Conservation (phyloP, 805 yeast species). For the Brettanomyces anomalus region DNA sequence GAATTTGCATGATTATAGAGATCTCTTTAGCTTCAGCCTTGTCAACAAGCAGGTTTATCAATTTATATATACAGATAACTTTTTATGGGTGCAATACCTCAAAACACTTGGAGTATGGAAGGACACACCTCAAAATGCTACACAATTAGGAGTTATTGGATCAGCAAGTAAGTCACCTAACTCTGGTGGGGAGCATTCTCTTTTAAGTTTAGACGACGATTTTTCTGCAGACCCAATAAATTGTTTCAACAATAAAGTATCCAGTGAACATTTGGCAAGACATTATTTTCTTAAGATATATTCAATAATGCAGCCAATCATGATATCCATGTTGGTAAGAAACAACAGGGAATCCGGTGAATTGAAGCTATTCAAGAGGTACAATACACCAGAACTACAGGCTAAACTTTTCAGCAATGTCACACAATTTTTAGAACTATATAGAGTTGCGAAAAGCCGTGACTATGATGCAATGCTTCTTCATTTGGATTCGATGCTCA, state of each 20-base stretch:
- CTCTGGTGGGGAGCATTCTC: conserved; percentile 2
- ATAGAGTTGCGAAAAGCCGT: conserved; percentile 5
- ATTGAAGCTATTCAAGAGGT: conserved; percentile 21
- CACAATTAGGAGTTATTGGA: neutral
- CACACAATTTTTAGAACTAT: conserved; percentile 18
- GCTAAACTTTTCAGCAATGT: conserved; percentile 24
- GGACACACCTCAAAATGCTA: neutral
- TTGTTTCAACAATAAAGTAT: conserved; percentile 15
- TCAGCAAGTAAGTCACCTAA: neutral
- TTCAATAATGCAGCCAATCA: conserved; percentile 20
- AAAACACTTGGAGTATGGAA: conserved; percentile 19
- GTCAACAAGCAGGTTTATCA: conserved; percentile 21
- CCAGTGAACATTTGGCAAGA: conserved; percentile 19
- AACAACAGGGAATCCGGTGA: conserved; percentile 26
- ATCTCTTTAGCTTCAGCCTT: conserved; percentile 20
- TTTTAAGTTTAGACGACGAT: conserved; percentile 11
- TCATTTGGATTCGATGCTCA: conserved; percentile 45
- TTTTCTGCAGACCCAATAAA: conserved; percentile 15
- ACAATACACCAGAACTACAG: conserved; percentile 23
- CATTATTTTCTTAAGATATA: conserved; percentile 19
- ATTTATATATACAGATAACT: conserved; percentile 11
- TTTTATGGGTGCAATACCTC: conserved; percentile 20
- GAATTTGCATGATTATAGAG: conserved; percentile 16
- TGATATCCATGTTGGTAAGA: conserved; percentile 22
- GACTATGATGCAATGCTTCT: conserved; percentile 21